These are phyloP conservation scores for Glomus cerebriforme DNA, from an alignment of 192 early-diverging fungal species.

Conservation along the genomic window DNA sequence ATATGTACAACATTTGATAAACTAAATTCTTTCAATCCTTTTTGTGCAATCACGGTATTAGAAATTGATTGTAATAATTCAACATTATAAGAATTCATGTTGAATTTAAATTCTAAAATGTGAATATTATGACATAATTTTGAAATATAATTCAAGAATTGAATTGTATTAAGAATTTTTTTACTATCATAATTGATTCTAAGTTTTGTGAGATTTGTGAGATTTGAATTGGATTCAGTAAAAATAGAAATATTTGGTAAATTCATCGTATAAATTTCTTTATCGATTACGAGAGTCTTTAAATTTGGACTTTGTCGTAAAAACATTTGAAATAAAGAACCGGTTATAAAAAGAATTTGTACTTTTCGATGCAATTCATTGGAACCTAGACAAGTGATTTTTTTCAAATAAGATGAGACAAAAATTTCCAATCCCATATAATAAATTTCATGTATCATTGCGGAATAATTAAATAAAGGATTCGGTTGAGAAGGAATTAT, in stretches of 20 bases:
- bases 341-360: neutral
- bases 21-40: neutral
- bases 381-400: neutral
- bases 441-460: neutral
- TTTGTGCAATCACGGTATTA: neutral
- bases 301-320: neutral
- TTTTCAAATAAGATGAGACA: neutral
- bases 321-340: neutral
- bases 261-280: neutral
- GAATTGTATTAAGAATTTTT: neutral
- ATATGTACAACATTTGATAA: neutral
- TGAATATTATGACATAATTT: neutral
- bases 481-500: neutral
- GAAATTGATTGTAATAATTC: neutral
- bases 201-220: neutral
- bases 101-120: neutral
- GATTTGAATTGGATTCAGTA: neutral
- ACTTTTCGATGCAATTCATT: neutral
- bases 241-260: neutral
- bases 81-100: neutral
- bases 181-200: neutral
- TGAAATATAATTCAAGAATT: neutral
- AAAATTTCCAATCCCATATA: neutral
- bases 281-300: neutral
- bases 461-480: neutral